Conservation (phyloP, 2,329 filamentous ascomycete species). For the Sclerotinia minor region DNA sequence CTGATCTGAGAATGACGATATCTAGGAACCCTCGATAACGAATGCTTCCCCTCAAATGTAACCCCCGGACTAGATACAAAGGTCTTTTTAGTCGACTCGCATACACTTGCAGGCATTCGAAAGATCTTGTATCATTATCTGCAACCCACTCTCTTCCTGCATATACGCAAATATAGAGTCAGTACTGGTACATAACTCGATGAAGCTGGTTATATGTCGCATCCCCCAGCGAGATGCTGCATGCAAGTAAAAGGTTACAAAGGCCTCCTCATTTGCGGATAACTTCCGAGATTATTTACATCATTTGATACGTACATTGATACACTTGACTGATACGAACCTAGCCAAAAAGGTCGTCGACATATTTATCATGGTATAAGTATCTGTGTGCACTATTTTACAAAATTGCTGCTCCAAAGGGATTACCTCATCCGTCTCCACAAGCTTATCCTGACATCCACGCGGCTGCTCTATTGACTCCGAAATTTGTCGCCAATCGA, state of each 20-base stretch:
- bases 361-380: not conserved
- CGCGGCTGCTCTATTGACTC: conserved; percentile 76
- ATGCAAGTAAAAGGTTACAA: conserved; percentile 7
- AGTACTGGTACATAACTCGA: not conserved
- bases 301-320: conserved; percentile 17
- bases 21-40: not conserved
- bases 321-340: conserved; percentile 6
- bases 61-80: not conserved
- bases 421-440: not conserved
- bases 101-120: conserved; percentile 21
- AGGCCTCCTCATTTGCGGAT: conserved; percentile 14
- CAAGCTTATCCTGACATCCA: conserved; percentile 75
- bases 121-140: conserved; percentile 21
- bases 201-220: conserved; percentile 13
- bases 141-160: not conserved
- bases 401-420: not conserved
- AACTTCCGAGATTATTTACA: conserved; percentile 10
- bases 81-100: conserved; percentile 10
- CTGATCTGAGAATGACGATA: not conserved
- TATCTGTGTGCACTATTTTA: conserved; percentile 10
- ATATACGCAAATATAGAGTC: not conserved
- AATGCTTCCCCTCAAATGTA: not conserved
- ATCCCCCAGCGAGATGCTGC: conserved; percentile 12
- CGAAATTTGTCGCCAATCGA: conserved; percentile 82
- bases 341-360: not conserved